phyloP scores from a whole-genome alignment of 169 alveolate species.

The Cryptosporidium meleagridis region DNA sequence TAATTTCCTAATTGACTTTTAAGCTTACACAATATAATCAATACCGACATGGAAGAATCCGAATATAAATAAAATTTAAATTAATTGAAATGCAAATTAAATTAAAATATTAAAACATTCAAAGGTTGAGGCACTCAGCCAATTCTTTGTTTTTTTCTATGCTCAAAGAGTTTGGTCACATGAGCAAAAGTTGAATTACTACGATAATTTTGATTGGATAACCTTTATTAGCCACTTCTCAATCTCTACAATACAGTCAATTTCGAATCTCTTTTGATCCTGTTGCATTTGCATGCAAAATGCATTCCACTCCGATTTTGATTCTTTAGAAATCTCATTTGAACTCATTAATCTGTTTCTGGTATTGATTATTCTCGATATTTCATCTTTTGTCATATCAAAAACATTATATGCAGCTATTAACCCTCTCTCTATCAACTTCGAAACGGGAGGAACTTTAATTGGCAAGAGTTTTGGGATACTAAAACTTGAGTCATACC shows the following conservation, averaged over 20 bases:
- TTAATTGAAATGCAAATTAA: no score
- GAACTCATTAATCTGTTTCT: constrained; percentile 7
- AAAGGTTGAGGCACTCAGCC: neutral
- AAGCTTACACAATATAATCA: neutral
- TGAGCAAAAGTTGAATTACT: neutral
- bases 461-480: constrained; percentile 30
- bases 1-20: no score
- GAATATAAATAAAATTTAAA: no score
- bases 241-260: constrained; percentile 33
- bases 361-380: constrained; percentile 17
- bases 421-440: constrained; percentile 4
- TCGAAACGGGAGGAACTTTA: constrained; percentile 12
- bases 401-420: neutral
- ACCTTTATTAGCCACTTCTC: constrained; percentile 38
- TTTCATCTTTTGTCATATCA: neutral
- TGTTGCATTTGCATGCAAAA: constrained; percentile 32
- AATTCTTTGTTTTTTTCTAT: neutral
- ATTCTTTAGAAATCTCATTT: neutral
- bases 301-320: constrained; percentile 20
- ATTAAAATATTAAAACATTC: no score
- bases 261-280: constrained; percentile 40
- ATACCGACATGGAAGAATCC: neutral
- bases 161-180: no score
- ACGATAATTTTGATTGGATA: neutral
- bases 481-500: constrained; percentile 62